Evolutionary conservation across 495 filamentous ascomycete species (phyloP), one percentile per base, ranked within the genome.

Genomic region (Elaphomyces granulatus): DNA sequence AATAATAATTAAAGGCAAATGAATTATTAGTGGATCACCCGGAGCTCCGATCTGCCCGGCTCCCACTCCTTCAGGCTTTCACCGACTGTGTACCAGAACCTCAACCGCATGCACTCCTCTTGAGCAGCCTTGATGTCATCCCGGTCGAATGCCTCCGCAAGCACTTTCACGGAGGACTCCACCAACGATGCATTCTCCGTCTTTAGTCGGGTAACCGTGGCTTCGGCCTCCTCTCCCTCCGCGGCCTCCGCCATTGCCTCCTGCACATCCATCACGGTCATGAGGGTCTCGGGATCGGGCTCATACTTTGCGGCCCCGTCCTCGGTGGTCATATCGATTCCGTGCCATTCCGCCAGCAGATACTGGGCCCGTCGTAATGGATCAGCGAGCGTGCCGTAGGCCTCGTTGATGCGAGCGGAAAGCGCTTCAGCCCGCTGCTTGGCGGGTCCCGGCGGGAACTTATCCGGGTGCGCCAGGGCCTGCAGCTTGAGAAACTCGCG

Each of bases 31-130:
- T 86, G 81, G 47, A 77, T 61, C 47, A 83, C 46, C 20, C 77
- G 66, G 46, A 82, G 70, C 36, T 69, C 64, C 55, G 75, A 80
- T 16, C 43, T 52, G 15, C 83, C 86, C 58, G 68, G 75, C 70
- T 84, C 87, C 90, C 88, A 94, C 48, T 72, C 71, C 55, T 77
- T 62, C 50, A 95, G 55, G 17, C 78, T 81, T 63, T 93, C 80
- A 36, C 72, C 70, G 36, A 98, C 75, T 69, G 86, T 90, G 50
- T 78, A 67, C 90, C 90, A 95, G 66, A 94, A 98, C 59, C 85
- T 67, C 69, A 96, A 61, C 57, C 70, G 63, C 4, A 92, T 75
- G 32, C 74, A 74, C 70, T 88, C 84, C 42, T 40, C 51, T 63
- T 67, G 75, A 21, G 85, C 90, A 14, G 20, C 55, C 48, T 74